A percentile compares a stretch with the other conserved stretches of the same genome.
phyloP scores from a whole-genome alignment of 306 rosid species.

The Inga oerstediana region DNA sequence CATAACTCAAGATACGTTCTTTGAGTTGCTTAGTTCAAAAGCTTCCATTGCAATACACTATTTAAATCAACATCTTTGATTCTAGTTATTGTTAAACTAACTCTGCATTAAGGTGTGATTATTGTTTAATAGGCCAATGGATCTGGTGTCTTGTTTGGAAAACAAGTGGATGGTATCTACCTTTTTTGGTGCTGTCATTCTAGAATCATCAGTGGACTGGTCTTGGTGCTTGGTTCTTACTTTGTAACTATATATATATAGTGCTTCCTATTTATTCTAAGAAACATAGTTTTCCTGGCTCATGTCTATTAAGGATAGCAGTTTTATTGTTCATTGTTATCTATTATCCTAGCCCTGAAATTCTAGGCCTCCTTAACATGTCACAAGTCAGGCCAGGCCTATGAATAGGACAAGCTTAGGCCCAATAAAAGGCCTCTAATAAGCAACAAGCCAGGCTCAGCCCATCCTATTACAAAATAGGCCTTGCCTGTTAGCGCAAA shows the following conservation, averaged over 20 bases:
- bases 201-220: conserved; percentile 46
- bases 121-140: conserved; percentile 24
- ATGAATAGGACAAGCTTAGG: too few species aligned
- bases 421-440: too few species aligned
- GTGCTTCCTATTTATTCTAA: background rate
- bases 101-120: background rate
- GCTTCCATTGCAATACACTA: background rate
- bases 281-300: conserved; percentile 15
- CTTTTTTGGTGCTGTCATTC: conserved; percentile 58
- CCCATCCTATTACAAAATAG: too few species aligned
- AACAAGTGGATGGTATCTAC: conserved; percentile 82
- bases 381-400: too few species aligned
- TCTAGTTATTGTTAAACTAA: conserved; percentile 14
- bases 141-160: conserved; percentile 48
- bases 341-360: too few species aligned
- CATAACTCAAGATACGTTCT: background rate
- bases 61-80: background rate
- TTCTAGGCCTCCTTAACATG: too few species aligned
- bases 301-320: background rate
- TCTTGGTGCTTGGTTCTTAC: conserved; percentile 63
- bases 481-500: too few species aligned
- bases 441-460: too few species aligned
- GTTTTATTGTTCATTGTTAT: background rate
- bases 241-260: conserved; percentile 61
- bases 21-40: background rate